Percentiles rank a stretch among this genome's conserved stretches.
Evolutionary conservation across 106 monocot species (phyloP).

Genomic region (Agapanthus africanus): DNA sequence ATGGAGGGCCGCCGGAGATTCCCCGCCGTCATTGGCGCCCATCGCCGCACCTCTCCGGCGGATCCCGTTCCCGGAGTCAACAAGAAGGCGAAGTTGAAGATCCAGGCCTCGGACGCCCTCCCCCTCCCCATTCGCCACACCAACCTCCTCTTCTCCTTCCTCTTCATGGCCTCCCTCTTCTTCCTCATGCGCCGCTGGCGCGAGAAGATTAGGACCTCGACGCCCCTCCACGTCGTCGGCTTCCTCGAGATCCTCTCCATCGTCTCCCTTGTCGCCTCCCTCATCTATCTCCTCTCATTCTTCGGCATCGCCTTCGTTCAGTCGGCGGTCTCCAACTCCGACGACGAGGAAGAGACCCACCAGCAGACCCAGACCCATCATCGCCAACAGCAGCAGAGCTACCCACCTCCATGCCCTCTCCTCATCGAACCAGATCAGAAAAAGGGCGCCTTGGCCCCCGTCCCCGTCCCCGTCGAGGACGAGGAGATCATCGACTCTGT

Average conservation of each 20-base stretch:
- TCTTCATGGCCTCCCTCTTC: conserved; percentile 49
- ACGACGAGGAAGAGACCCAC: conserved; percentile 31
- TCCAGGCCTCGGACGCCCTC: conserved; percentile 69
- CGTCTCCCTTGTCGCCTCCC: conserved; percentile 52
- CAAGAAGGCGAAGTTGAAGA: background rate
- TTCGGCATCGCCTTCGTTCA: conserved; percentile 64
- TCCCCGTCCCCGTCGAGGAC: background rate
- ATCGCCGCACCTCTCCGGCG: conserved; percentile 10
- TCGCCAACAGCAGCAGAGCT: background rate
- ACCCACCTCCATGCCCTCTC: conserved; percentile 2
- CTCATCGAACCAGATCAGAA: background rate
- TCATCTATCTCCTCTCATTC: conserved; percentile 71
- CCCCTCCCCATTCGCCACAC: conserved; percentile 63
- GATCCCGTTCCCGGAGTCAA: background rate
- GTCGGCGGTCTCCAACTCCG: conserved; percentile 25
- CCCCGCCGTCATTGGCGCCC: background rate
- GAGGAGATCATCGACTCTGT: conserved; percentile 25
- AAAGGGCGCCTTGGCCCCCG: background rate
- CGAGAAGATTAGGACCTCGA: conserved; percentile 52
- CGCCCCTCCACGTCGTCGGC: conserved; percentile 51
- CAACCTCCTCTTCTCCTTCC: conserved; percentile 53
- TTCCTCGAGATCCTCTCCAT: conserved; percentile 48
- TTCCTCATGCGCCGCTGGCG: conserved; percentile 65
- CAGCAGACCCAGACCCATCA: background rate
- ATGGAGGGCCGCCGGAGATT: conserved; percentile 20